These are phyloP conservation scores for Schrenkiella parvula DNA, from an alignment of 345 rosid species.

Conservation along the genomic window DNA sequence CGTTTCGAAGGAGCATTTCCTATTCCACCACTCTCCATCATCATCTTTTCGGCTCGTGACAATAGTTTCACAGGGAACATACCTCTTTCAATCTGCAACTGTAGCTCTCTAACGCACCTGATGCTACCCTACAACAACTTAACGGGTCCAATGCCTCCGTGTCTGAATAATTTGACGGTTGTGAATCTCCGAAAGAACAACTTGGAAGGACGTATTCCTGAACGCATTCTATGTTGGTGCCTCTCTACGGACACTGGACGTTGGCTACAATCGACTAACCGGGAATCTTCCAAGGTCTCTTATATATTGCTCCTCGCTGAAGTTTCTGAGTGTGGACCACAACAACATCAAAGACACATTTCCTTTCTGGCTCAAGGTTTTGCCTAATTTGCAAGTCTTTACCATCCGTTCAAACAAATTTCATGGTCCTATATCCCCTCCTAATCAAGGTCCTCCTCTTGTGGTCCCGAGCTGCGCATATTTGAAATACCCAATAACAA, in stretches of 20 bases:
- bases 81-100: constrained; percentile 1
- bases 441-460: neutral
- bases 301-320: neutral
- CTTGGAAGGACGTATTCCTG: neutral
- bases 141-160: constrained; percentile 7
- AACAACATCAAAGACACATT: neutral
- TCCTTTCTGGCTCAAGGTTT: constrained; percentile 24
- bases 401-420: constrained; percentile 17
- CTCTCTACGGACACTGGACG: neutral
- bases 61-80: constrained; percentile 4
- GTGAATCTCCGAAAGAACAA: constrained; percentile 20
- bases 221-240: neutral
- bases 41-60: neutral
- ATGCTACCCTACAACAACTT: constrained; percentile 7
- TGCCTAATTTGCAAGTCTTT: constrained; percentile 2
- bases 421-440: neutral
- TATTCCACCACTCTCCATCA: neutral
- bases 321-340: neutral
- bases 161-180: neutral
- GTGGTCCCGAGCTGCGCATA: neutral
- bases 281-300: neutral
- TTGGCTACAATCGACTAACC: neutral
- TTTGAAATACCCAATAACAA: neutral
- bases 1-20: neutral
- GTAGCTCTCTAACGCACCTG: neutral